These are phyloP conservation scores for Zalaria obscura DNA, from an alignment of 2,329 filamentous ascomycete species.

Conservation along the genomic window DNA sequence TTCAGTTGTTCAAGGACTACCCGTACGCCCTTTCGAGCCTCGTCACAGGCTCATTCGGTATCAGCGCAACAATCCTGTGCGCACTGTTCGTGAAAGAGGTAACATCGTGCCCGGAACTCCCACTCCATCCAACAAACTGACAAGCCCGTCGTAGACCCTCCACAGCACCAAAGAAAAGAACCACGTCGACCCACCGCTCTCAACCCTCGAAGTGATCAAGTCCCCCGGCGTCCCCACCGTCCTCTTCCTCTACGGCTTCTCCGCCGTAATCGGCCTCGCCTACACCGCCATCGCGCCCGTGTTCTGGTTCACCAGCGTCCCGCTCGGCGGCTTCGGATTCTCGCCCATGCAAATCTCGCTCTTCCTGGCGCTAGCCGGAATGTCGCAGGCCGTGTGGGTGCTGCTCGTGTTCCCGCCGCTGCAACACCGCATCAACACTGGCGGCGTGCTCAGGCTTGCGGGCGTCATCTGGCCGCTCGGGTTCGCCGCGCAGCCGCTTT, in stretches of 20 bases:
- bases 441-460: constrained; percentile 46
- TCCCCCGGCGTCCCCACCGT: constrained; percentile 52
- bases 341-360: constrained; percentile 48
- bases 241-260: constrained; percentile 50
- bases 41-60: constrained; percentile 39
- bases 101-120: constrained; percentile 10
- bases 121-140: constrained; percentile 3
- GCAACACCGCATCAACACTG: constrained; percentile 52
- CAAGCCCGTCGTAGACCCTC: constrained; percentile 1
- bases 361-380: constrained; percentile 50
- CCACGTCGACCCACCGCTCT: constrained; percentile 20
- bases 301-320: constrained; percentile 50
- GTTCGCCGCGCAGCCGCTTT: constrained; percentile 39
- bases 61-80: constrained; percentile 37
- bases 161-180: constrained; percentile 6
- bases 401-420: constrained; percentile 55
- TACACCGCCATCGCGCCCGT: constrained; percentile 59
- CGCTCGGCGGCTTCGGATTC: constrained; percentile 53
- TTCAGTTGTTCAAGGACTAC: constrained; percentile 46
- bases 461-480: constrained; percentile 48
- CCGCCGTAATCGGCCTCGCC: constrained; percentile 54
- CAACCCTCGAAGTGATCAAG: constrained; percentile 41
- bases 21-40: constrained; percentile 54
- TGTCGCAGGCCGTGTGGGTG: constrained; percentile 57
- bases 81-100: constrained; percentile 46